Evolutionary conservation across 495 filamentous ascomycete genomes (phyloP).

Genomic region (Penicillium atrosanguineum): DNA sequence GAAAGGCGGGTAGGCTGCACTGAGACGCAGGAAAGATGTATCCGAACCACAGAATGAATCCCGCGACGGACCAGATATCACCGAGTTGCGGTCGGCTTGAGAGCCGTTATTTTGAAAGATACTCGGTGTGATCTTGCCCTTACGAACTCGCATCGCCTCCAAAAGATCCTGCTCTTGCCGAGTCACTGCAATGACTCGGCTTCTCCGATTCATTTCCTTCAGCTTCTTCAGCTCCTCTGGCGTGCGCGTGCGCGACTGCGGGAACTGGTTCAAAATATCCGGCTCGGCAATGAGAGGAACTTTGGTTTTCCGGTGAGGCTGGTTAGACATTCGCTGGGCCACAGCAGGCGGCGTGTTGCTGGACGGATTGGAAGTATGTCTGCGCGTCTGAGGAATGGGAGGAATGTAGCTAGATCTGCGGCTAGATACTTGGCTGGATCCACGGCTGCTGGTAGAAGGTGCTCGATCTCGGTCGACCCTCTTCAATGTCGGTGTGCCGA

Average conservation of each 20-base stretch:
- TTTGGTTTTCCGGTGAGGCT: constrained; percentile 34
- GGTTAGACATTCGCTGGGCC: constrained; percentile 18
- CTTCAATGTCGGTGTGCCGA: constrained; percentile 10
- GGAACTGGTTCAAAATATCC: constrained; percentile 26
- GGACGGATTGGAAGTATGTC: constrained; percentile 26
- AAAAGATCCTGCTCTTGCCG: constrained; percentile 81
- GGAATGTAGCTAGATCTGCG: constrained; percentile 21
- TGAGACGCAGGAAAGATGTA: constrained; percentile 45
- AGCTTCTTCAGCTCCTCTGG: constrained; percentile 26
- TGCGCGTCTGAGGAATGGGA: constrained; percentile 13
- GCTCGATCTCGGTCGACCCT: constrained; percentile 32
- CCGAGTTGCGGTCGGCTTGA: constrained; percentile 28
- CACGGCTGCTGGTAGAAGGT: constrained; percentile 28
- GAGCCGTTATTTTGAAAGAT: constrained; percentile 47
- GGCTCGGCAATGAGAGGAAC: constrained; percentile 36
- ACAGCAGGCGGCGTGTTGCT: constrained; percentile 24
- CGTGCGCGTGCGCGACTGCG: constrained; percentile 17
- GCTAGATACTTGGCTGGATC: constrained; percentile 22
- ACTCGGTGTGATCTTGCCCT: constrained; percentile 72
- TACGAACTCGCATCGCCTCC: constrained; percentile 74
- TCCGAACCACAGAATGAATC: constrained; percentile 41
- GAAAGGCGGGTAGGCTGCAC: constrained; percentile 31
- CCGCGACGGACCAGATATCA: constrained; percentile 34
- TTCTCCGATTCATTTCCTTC: constrained; percentile 44
- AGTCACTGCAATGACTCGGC: constrained; percentile 80